Evolutionary conservation across 768 basidiomycete genomes (phyloP), one percentile per base, ranked within the genome.

Genomic region (Suillus plorans): DNA sequence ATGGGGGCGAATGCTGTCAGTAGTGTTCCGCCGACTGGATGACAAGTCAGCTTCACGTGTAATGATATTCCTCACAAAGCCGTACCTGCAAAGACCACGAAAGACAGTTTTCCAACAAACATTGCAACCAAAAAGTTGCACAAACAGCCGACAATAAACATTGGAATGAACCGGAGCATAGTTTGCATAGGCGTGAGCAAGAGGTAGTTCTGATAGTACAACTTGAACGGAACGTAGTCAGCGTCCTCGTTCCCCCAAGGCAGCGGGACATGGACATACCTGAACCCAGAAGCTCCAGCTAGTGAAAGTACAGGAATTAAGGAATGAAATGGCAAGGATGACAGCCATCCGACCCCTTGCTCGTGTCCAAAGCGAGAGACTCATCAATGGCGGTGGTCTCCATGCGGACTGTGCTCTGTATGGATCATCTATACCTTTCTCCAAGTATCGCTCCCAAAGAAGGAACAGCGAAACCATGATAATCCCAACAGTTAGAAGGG

Each of bases 131-230:
- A 71, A 37, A 87, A 64, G 69, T 91, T 92, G 69, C 88, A 89
- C 4, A 84, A 49, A 6, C 86, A 55, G 10, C 92, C 92, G n/a
- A 82, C 83, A 18, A 92, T 70, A 42, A 84, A 84, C 88, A 90
- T 90, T 0, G 92, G 92, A 2, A 92, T 63, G 59, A 93, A 75
- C 5, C 90, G 84, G 25, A 90, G 66, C 73, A 91, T 89, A 0
- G 89, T 85, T 20, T 79, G 78, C 20, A 93, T 76, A 0, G 90
- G 87, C 0, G 75, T 80, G 8, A 87, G 80, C 0, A 76, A 70
- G 16, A 80, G 67, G 71, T 87, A 94, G 53, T 85, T 81, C 71
- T 94, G 90, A 71, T 91, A 93, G 70, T 87, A 92, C 7, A 92
- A 71, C 86, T 91, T 62, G 45, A 37, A 59, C 55, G 3, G 53